Evolutionary conservation across 1,284 basidiomycete species (phyloP).

Genomic region (Ganoderma multipileum): DNA sequence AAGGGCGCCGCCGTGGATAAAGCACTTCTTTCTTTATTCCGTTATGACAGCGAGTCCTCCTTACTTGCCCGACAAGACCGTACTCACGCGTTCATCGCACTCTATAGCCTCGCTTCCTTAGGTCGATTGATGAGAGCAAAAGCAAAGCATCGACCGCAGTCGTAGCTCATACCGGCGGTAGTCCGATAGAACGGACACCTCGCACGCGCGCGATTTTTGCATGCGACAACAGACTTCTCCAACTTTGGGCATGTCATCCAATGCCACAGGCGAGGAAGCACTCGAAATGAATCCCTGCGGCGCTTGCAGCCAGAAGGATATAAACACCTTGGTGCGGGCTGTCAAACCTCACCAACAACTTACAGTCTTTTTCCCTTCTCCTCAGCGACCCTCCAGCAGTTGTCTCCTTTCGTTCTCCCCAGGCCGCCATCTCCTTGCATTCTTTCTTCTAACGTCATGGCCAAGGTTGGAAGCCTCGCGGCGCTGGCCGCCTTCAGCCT

Average conservation of each 20-base stretch:
- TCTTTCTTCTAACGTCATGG: conserved; percentile 1
- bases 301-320: background rate
- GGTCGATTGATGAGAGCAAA: background rate
- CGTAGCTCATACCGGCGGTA: background rate
- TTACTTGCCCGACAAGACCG: background rate
- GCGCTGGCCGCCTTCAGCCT: conserved; percentile 5
- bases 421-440: background rate
- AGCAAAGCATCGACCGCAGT: background rate
- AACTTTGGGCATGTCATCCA: background rate
- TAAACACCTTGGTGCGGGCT: background rate
- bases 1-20: background rate
- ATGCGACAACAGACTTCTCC: background rate
- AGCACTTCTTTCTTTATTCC: background rate
- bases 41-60: background rate
- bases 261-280: background rate
- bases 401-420: background rate
- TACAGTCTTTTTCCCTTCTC: background rate
- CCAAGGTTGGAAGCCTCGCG: background rate
- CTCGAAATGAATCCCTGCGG: background rate
- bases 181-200: background rate
- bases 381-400: background rate
- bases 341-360: background rate
- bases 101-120: background rate
- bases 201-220: conserved; percentile 1
- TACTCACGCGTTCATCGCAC: background rate